Conservation (phyloP, 2,329 filamentous ascomycete species). For the Pseudonectria foliicola region DNA sequence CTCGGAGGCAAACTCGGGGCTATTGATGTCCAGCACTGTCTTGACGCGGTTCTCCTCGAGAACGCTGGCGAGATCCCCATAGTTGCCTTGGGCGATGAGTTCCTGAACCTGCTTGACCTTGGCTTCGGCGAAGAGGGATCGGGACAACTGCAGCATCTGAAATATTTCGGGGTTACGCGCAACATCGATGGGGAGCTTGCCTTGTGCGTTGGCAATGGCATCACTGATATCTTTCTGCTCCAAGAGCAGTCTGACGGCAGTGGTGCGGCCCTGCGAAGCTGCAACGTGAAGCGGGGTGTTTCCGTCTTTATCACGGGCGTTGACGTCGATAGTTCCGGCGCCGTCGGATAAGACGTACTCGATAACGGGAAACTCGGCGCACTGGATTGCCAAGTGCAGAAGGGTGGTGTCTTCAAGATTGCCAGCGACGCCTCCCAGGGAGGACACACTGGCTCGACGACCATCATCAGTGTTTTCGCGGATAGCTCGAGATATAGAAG, state of each 20-base stretch:
- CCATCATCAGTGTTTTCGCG: conserved; percentile 53
- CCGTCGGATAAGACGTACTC: conserved; percentile 87
- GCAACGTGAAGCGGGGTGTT: conserved; percentile 91
- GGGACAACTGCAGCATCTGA: conserved; percentile 83
- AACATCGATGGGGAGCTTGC: conserved; percentile 79
- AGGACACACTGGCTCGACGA: conserved; percentile 50
- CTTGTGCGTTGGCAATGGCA: conserved; percentile 74
- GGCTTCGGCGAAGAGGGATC: conserved; percentile 81
- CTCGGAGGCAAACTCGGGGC: conserved; percentile 79
- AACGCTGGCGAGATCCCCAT: conserved; percentile 69
- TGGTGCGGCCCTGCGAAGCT: conserved; percentile 69
- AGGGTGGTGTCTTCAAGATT: conserved; percentile 77
- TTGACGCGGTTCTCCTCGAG: conserved; percentile 81
- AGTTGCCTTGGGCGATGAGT: conserved; percentile 64
- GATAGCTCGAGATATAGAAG: conserved; percentile 80
- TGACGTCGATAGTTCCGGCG: conserved; percentile 65
- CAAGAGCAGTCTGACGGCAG: conserved; percentile 76
- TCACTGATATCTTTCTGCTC: conserved; percentile 84
- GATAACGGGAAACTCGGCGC: conserved; percentile 84
- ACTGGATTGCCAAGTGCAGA: conserved; percentile 89
- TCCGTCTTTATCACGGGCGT: conserved; percentile 84
- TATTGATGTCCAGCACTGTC: conserved; percentile 86
- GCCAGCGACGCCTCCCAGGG: conserved; percentile 37
- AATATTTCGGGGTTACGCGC: conserved; percentile 92
- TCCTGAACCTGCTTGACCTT: conserved; percentile 81